Evolutionary conservation across 371 early-diverging fungal species (phyloP), one percentile per base, ranked within the genome.

Genomic region (Lichtheimia hyalospora): DNA sequence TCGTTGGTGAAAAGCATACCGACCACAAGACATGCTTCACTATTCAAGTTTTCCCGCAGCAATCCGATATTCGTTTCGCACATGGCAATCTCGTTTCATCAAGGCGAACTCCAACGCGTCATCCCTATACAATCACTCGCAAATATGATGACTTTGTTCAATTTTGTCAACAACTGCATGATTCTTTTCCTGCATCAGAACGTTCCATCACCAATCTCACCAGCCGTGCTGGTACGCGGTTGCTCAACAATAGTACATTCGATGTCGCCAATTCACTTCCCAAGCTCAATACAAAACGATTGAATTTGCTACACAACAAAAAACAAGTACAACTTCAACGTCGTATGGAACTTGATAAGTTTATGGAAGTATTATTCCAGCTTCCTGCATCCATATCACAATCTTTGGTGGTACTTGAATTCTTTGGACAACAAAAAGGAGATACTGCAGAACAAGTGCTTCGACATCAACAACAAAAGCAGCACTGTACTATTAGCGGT

Each of bases 351-450:
- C 58, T 71, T 46, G 62, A 71, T 25, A 57, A 49, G 44, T 71
- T 71, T 43, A 41, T 71, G 24, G 58, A 62, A 7, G 41, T 60
- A 41, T 48, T 71, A 3, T 67, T 71, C 42, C 52, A 43, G 6
- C 57, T 71, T 13, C 67, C 67, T 6, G 52, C 59, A 2, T 49
- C 62, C 6, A 62, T 67, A 21, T 51, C 62, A 8, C 65, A 67
- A 51, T 64, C 71, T 5, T 34, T 67, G 49, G 54, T 64, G 28
- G 68, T 71, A n/a, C 48, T 67, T 48, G 71, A 67, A 58, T 71
- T 71, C 52, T 71, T 71, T 64, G 71, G 71, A 20, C 43, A 58
- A 18, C 62, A 67, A 42, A 67, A 63, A 25, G 58, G 49, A 10
- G 71, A 67, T 46, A 54, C 62, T 10, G 66, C 62, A 52, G 55